Base-by-base conservation (phyloP, 1,284 basidiomycete species). In the Termitomyces sp. region DNA sequence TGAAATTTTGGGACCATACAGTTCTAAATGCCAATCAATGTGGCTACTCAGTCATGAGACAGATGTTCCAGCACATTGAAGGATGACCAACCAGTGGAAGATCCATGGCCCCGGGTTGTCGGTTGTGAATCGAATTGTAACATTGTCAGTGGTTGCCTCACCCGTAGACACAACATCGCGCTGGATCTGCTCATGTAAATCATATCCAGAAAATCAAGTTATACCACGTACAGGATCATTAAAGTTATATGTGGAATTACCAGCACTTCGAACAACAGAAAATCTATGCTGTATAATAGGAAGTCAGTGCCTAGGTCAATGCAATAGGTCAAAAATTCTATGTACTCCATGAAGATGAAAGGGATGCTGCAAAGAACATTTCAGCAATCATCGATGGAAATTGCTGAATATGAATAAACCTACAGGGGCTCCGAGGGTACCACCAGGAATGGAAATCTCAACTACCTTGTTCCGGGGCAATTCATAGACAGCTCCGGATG, bases 291-390 rank as follows among this genome's bases (percentile, higher is more conserved):
- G 47, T 4, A 39, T 15, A 42, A 38, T 66, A n/a, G n/a, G n/a
- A n/a, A n/a, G n/a, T n/a, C n/a, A n/a, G n/a, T n/a, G n/a, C n/a
- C n/a, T n/a, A n/a, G n/a, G n/a, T n/a, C n/a, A n/a, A n/a, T n/a
- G n/a, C n/a, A n/a, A 24, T 24, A 24, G 24, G 5, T 24, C 3
- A 24, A 24, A 24, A 5, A 24, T 24, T 5, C 3, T 24, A 24
- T 24, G 13, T 60, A 75, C 73, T 9, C 74, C 73, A 26, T 75
- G 73, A 12, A 75, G 49, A 60, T 73, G 73, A 61, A 73, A 69
- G 0, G 73, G 72, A 59, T 58, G 61, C 61, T 62, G 47, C 9
- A 28, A 24, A 34, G 38, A 44, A 6, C 28, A 50, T 9, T 10
- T 43, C 3, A 43, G 33, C 26, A 21, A 33, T n/a, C 19, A 30